These are phyloP conservation scores for Ochetophila trinervis DNA, from an alignment of 306 rosid species.

Conservation along the genomic window DNA sequence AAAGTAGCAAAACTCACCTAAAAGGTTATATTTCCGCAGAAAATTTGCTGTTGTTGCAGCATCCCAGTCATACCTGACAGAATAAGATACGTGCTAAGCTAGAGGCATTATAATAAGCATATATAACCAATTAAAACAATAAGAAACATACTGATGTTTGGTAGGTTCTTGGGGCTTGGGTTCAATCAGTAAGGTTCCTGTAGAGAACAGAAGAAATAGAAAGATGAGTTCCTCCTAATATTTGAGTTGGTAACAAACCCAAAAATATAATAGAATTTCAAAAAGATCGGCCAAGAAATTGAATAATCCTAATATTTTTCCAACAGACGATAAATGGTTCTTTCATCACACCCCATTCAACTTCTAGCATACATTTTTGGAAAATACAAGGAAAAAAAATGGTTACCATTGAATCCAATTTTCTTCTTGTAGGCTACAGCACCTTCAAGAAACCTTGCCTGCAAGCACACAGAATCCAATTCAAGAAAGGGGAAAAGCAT, in stretches of 20 bases:
- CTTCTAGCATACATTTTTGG: background rate
- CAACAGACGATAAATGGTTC: background rate
- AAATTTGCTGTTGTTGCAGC: constrained; percentile 93
- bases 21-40: constrained; percentile 76
- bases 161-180: constrained; percentile 99
- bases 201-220: constrained; percentile 15
- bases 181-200: constrained; percentile 88
- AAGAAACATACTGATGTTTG: constrained; percentile 73
- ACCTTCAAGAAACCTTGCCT: constrained; percentile 88
- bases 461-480: constrained; percentile 26
- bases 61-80: constrained; percentile 95
- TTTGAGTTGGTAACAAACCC: background rate
- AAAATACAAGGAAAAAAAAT: constrained; percentile 10
- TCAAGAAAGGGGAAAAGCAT: background rate
- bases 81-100: constrained; percentile 19
- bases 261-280: background rate
- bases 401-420: constrained; percentile 87
- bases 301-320: background rate
- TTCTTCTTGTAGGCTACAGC: constrained; percentile 86
- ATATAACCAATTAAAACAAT: constrained; percentile 20
- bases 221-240: constrained; percentile 1
- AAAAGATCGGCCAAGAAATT: background rate
- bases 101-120: background rate
- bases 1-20: constrained; percentile 35
- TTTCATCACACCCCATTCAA: constrained; percentile 11